Conservation (phyloP, 352 stramenopile genomes). For the Thalassiosira livingstoniorum region DNA sequence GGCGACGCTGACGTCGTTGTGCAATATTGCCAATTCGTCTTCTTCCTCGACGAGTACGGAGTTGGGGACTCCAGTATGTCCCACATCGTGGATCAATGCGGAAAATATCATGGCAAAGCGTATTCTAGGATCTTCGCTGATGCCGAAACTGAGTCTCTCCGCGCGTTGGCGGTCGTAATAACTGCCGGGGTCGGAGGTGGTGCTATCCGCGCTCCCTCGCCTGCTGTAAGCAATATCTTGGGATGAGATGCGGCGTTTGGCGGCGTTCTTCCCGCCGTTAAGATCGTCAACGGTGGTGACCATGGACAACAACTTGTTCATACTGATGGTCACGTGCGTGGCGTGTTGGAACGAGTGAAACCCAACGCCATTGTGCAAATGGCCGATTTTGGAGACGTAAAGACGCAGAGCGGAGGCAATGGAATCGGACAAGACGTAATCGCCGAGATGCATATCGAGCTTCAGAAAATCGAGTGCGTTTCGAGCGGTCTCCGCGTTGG, state of each 20-base stretch:
- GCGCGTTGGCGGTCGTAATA: background rate
- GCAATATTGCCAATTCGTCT: conserved; percentile 78
- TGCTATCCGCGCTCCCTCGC: background rate
- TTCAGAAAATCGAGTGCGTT: conserved; percentile 20
- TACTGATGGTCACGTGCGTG: conserved; percentile 64
- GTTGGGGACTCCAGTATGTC: conserved; percentile 80
- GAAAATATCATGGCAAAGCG: conserved; percentile 62
- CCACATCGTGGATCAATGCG: conserved; percentile 65
- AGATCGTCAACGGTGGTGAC: conserved; percentile 38
- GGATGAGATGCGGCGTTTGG: conserved; percentile 17
- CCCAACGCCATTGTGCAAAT: conserved; percentile 55
- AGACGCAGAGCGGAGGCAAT: conserved; percentile 34
- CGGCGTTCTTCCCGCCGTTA: background rate
- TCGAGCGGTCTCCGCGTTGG: background rate
- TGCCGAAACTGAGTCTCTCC: conserved; percentile 41
- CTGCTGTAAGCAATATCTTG: conserved; percentile 5
- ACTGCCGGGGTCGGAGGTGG: background rate
- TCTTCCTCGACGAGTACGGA: conserved; percentile 77
- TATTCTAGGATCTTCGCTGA: conserved; percentile 50
- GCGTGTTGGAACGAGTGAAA: conserved; percentile 73
- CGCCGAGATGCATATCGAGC: conserved; percentile 33
- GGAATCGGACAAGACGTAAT: conserved; percentile 49
- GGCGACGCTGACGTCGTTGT: conserved; percentile 83
- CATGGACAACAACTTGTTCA: conserved; percentile 73
- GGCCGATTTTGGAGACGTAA: conserved; percentile 48